Evolutionary conservation across 148 eudicot species (phyloP).

Genomic region (Chenopodium berlandieri): DNA sequence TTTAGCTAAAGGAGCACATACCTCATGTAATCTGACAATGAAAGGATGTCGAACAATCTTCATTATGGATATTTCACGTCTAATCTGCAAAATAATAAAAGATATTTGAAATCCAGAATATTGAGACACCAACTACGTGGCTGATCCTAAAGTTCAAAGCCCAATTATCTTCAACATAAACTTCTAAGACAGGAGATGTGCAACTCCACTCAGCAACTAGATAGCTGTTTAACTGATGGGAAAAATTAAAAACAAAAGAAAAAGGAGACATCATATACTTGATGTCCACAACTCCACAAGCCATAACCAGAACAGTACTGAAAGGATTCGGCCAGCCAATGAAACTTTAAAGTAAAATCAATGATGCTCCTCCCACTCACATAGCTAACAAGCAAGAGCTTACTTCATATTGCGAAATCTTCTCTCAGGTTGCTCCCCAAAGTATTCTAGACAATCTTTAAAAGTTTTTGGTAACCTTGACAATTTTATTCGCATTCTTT

Average conservation of each 20-base stretch:
- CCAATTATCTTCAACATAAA: background rate
- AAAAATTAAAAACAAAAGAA: background rate
- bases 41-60: constrained; percentile 94
- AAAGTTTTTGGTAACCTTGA: too few relatives aligned
- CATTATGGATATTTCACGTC: constrained; percentile 94
- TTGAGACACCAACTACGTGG: background rate
- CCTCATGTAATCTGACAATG: constrained; percentile 45
- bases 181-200: background rate
- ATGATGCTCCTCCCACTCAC: background rate
- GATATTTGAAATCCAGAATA: background rate
- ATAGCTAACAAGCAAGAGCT: background rate
- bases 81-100: constrained; percentile 57
- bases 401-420: background rate
- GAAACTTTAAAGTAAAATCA: background rate
- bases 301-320: background rate
- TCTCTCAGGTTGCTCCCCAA: background rate
- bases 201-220: background rate
- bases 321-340: background rate
- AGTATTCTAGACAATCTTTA: background rate
- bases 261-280: background rate
- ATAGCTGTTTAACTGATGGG: background rate
- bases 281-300: background rate
- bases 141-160: background rate
- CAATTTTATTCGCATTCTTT: background rate
- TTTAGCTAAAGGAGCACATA: too few relatives aligned